Evolutionary conservation across 176 grass and related monocot species (phyloP), one percentile per base, ranked within the genome.

Genomic region (Typha latifolia): DNA sequence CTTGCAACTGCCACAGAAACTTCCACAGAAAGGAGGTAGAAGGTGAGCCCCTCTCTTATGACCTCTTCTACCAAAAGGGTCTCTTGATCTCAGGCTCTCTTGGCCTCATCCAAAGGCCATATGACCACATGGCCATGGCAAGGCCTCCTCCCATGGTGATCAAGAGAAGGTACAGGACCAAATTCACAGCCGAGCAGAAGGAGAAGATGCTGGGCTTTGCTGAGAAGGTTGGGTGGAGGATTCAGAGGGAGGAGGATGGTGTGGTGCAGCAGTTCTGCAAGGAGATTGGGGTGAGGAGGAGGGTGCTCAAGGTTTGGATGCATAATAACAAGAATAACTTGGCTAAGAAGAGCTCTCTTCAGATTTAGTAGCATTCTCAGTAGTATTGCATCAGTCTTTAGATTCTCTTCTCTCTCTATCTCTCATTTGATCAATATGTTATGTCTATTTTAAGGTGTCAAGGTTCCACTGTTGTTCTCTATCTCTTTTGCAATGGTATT

Each of bases 241-340:
- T 70, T 18, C 68, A 70, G 68, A 70, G 51, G 51, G 49, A 56
- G 68, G 68, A 70, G 68, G 68, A 70, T 23, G 56, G 68, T 21
- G 68, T 70, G 68, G 68, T 70, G 51, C 68, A 70, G 68, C 68
- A 70, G 51, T 56, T 70, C 16, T 70, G 68, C 68, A 49, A 70
- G 51, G 68, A 70, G 68, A 57, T 59, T 56, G 68, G 68, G 26
- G 68, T 70, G 15, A 70, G 56, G 68, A 56, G 68, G 50, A 70
- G 68, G 9, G 68, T 70, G 49, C 68, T 70, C 68, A 70, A 70
- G 68, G 68, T 70, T 0, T 70, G 68, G 68, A 70, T 70, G 68
- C 68, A 70, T 51, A 70, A 70, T 51, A 70, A 70, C 68, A 70
- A 70, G 51, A 49, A 70, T 16, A 59, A 13, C 27, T 70, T 70